Percentiles rank a stretch among this genome's conserved stretches.
These are phyloP conservation scores for Guadua angustifolia DNA, from an alignment of 176 grass and related monocot species.

Conservation along the genomic window DNA sequence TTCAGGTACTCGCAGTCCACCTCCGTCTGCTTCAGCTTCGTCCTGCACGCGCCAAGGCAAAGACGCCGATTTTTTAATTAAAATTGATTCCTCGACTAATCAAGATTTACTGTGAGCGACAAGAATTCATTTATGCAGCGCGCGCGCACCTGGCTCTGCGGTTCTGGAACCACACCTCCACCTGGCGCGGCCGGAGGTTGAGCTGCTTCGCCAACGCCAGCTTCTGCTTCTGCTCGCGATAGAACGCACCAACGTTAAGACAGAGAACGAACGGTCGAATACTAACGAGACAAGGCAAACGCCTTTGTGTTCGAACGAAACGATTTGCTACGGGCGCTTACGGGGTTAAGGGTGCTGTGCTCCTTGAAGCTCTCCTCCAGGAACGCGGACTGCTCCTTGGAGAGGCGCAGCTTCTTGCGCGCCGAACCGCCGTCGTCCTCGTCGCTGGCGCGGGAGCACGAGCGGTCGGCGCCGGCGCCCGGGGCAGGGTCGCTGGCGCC, in stretches of 20 bases:
- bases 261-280: not conserved
- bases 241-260: not conserved
- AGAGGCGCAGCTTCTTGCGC: conserved; percentile 87
- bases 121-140: not conserved
- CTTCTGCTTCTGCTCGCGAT: conserved; percentile 77
- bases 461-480: conserved; percentile 33
- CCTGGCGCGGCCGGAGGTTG: conserved; percentile 79
- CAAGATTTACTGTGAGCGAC: not conserved
- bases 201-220: conserved; percentile 79
- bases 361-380: conserved; percentile 95
- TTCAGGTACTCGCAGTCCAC: conserved; percentile 97
- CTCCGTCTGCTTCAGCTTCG: conserved; percentile 99
- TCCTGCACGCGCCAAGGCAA: conserved; percentile 53
- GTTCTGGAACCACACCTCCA: conserved; percentile 99
- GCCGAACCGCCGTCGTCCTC: conserved; percentile 75
- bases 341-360: conserved; percentile 87
- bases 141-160: conserved; percentile 69
- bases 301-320: not conserved
- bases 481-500: not conserved
- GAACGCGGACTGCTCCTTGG: conserved; percentile 90
- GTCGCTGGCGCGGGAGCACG: conserved; percentile 69
- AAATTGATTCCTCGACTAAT: not conserved
- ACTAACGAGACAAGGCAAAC: not conserved
- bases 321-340: conserved; percentile 25
- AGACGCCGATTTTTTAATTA: not conserved